Conservation (phyloP, 169 alveolate genomes). For the Besnoitia besnoiti region DNA sequence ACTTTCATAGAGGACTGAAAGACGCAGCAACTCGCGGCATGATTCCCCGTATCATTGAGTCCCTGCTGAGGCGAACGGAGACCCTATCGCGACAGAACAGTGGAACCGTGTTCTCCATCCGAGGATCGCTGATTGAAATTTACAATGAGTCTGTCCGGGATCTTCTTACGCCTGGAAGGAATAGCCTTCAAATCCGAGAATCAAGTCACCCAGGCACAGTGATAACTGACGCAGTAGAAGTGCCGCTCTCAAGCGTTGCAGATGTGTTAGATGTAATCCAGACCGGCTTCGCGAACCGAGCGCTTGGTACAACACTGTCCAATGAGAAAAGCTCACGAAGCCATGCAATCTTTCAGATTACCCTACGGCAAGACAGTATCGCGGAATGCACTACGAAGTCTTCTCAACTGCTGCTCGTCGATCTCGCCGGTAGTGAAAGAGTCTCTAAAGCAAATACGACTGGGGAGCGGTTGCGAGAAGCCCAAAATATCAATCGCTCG, state of each 20-base stretch:
- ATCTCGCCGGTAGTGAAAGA: slow-evolving; percentile 96
- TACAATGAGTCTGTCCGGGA: slow-evolving; percentile 60
- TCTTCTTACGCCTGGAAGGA: slow-evolving; percentile 51
- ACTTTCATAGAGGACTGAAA: not conserved
- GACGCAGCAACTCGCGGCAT: slow-evolving; percentile 36
- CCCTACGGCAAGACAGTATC: slow-evolving; percentile 1
- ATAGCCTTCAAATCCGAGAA: slow-evolving; percentile 41
- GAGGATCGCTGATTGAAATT: slow-evolving; percentile 56
- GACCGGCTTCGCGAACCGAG: slow-evolving; percentile 43
- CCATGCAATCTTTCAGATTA: slow-evolving; percentile 40
- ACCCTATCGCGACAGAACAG: not conserved
- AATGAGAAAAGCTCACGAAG: slow-evolving; percentile 50
- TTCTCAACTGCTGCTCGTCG: slow-evolving; percentile 91
- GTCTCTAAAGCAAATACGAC: slow-evolving; percentile 86
- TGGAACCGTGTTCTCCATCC: slow-evolving; percentile 5
- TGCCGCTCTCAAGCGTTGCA: not conserved
- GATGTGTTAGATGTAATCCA: slow-evolving; percentile 26
- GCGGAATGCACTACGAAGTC: not conserved
- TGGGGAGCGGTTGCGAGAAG: slow-evolving; percentile 88
- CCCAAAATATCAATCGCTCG: slow-evolving; percentile 90
- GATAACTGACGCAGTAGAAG: slow-evolving; percentile 46
- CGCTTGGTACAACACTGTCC: slow-evolving; percentile 35
- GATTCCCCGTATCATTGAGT: slow-evolving; percentile 19
- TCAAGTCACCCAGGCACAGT: slow-evolving; percentile 11
- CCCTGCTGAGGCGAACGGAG: not conserved